These are phyloP conservation scores for Mesotaenium endlicherianum DNA, from an alignment of 139 green algal genomes.

Conservation along the genomic window DNA sequence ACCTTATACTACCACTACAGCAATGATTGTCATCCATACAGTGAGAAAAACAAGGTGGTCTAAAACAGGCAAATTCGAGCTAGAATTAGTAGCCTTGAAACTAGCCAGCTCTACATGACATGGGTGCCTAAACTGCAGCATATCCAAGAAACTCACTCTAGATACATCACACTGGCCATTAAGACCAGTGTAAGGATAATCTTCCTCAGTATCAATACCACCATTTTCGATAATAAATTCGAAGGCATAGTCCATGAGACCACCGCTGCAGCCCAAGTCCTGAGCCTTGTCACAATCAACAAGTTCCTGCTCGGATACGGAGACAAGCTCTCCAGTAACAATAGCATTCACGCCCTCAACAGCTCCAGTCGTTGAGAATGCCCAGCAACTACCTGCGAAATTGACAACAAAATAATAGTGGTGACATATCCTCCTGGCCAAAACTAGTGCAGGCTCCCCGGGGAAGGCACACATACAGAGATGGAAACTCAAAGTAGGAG, in stretches of 20 bases:
- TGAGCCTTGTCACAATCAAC: slow-evolving; percentile 74
- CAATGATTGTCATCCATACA: too few relatives aligned
- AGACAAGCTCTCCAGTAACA: slow-evolving; percentile 75
- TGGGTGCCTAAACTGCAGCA: too few relatives aligned
- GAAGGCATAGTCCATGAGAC: slow-evolving; percentile 96
- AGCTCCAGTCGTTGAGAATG: slow-evolving; percentile 86
- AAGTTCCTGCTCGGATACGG: slow-evolving; percentile 90
- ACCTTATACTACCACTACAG: too few relatives aligned
- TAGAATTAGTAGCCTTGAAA: too few relatives aligned
- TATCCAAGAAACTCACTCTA: too few relatives aligned
- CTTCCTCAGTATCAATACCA: slow-evolving; percentile 88
- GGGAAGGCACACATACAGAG: too few relatives aligned
- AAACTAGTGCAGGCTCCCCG: too few relatives aligned
- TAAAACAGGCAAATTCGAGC: too few relatives aligned
- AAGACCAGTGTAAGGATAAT: slow-evolving; percentile 81
- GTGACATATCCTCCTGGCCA: too few relatives aligned
- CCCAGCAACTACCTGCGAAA: slow-evolving; percentile 85
- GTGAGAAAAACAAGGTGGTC: too few relatives aligned
- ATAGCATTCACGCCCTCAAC: slow-evolving; percentile 93
- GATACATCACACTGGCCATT: slow-evolving; percentile 60
- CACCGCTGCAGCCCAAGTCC: slow-evolving; percentile 79
- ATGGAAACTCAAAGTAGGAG: too few relatives aligned
- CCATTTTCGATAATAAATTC: slow-evolving; percentile 86
- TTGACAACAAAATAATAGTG: neutral
- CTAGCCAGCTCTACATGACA: too few relatives aligned